Percentiles rank a stretch among this genome's conserved stretches.
Conservation (phyloP, 441 rosid species). For the Euphorbia schlechtendalii region DNA sequence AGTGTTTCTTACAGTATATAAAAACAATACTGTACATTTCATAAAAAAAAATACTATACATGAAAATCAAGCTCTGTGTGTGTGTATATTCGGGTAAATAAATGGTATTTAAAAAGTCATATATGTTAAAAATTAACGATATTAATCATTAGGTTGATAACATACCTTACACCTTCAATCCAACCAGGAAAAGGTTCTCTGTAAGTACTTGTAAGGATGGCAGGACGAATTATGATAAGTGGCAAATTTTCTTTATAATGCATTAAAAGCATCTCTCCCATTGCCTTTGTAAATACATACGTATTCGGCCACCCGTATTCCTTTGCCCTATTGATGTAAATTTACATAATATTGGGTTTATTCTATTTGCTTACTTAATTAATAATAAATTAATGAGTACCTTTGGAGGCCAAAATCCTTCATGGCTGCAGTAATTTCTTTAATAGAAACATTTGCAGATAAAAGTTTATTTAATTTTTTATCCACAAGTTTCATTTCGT, state of each 20-base stretch:
- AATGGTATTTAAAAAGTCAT: too few species aligned
- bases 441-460: conserved; percentile 1
- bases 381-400: too few species aligned
- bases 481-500: conserved; percentile 20
- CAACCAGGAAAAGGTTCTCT: background rate
- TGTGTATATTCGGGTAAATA: too few species aligned
- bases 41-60: too few species aligned
- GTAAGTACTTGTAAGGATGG: background rate
- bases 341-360: too few species aligned
- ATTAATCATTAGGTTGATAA: too few species aligned
- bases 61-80: too few species aligned
- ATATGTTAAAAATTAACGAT: too few species aligned
- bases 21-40: too few species aligned
- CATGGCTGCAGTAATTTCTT: conserved; percentile 33
- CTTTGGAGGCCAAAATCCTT: conserved; percentile 62
- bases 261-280: background rate
- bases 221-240: background rate
- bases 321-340: background rate
- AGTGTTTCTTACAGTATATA: too few species aligned
- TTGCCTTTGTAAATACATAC: background rate
- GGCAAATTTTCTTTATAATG: background rate
- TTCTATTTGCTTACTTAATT: too few species aligned
- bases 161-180: background rate
- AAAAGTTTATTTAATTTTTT: conserved; percentile 24
- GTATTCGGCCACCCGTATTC: background rate